phyloP scores from a whole-genome alignment of 2,329 filamentous ascomycete species.

The Fusarium bactridioides region DNA sequence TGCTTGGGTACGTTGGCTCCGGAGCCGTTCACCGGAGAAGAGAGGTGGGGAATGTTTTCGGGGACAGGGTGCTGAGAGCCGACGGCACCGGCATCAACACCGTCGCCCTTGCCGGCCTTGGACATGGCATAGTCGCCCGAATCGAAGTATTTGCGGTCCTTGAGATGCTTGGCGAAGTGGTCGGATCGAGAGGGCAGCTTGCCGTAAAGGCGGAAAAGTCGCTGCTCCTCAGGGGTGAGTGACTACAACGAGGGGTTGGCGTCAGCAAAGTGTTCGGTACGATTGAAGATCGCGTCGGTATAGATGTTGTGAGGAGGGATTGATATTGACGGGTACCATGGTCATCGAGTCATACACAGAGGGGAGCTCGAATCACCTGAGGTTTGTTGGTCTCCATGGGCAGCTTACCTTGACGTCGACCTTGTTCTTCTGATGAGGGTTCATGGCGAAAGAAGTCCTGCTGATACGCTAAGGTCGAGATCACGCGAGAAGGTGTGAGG shows the following conservation, averaged over 20 bases:
- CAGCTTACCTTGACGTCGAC: constrained; percentile 88
- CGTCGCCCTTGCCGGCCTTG: constrained; percentile 95
- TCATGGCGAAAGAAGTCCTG: constrained; percentile 66
- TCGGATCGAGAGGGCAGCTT: constrained; percentile 97
- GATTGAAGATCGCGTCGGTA: not conserved
- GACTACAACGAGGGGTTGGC: constrained; percentile 62
- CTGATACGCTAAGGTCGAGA: not conserved
- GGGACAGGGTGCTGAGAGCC: constrained; percentile 94
- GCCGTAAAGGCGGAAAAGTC: constrained; percentile 95
- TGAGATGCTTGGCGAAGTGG: constrained; percentile 96
- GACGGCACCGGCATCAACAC: constrained; percentile 91
- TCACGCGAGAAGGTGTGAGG: not conserved
- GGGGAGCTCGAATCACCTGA: constrained; percentile 23
- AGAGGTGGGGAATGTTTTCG: constrained; percentile 92
- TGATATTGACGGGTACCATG: not conserved
- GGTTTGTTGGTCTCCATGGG: constrained; percentile 26
- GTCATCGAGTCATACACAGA: constrained; percentile 22
- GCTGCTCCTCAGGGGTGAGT: constrained; percentile 92
- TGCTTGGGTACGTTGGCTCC: constrained; percentile 47
- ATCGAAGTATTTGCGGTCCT: constrained; percentile 99
- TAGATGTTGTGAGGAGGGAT: not conserved
- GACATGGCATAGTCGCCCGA: constrained; percentile 95
- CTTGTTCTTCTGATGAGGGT: constrained; percentile 98
- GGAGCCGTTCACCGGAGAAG: constrained; percentile 64
- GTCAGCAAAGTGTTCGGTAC: constrained; percentile 29